A percentile compares a stretch with the other conserved stretches of the same genome.
Conservation (phyloP, 1,139 yeast species). For the Pichia sp. region DNA sequence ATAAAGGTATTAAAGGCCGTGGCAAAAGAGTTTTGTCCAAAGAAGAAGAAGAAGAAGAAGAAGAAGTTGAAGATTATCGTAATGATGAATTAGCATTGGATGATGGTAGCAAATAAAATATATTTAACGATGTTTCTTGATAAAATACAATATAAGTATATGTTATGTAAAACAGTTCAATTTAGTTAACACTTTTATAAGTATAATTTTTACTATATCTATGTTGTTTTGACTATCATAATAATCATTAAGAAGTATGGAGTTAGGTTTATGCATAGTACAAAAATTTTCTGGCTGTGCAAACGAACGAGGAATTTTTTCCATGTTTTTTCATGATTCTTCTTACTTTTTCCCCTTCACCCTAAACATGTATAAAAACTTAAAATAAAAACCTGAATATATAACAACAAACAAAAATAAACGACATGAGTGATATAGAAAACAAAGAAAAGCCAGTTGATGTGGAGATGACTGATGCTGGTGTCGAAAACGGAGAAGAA, state of each 20-base stretch:
- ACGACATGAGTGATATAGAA: slow-evolving; percentile 2
- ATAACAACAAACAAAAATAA: not conserved
- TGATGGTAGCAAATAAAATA: too few relatives aligned
- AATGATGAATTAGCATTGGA: too few relatives aligned
- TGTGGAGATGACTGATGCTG: slow-evolving; percentile 6
- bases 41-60: not conserved
- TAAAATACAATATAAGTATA: too few relatives aligned
- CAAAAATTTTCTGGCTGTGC: not conserved
- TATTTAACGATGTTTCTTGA: too few relatives aligned
- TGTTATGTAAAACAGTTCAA: too few relatives aligned
- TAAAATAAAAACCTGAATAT: not conserved
- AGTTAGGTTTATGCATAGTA: not conserved
- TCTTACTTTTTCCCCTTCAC: not conserved
- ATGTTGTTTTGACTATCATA: too few relatives aligned
- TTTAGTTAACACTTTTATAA: too few relatives aligned
- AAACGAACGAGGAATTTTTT: not conserved
- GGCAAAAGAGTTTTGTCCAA: slow-evolving; percentile 41
- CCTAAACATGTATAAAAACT: not conserved
- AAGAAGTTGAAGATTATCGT: too few relatives aligned
- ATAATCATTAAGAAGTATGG: too few relatives aligned
- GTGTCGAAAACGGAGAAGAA: slow-evolving; percentile 2
- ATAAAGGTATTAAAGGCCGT: slow-evolving; percentile 86
- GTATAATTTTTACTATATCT: too few relatives aligned
- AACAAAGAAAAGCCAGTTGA: not conserved
- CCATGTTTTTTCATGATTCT: not conserved